Base-by-base conservation (phyloP, 495 filamentous ascomycete species). In the Lasiosphaeria miniovina region DNA sequence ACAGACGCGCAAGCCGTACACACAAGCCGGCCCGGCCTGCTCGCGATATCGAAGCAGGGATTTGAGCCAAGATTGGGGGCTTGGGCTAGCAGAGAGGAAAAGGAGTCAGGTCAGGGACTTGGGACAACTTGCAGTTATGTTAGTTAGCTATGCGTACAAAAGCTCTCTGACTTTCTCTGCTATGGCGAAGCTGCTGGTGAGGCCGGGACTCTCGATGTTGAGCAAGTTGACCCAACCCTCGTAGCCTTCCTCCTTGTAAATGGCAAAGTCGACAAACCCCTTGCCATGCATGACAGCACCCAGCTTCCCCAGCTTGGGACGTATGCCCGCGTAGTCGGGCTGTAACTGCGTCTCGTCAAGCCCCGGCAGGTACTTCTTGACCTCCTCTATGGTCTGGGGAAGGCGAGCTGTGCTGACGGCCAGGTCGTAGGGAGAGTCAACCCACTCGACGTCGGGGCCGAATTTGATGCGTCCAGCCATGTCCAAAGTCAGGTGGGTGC, bases 371-470 rank as follows among this genome's bases (percentile, higher is more conserved):
- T 96, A 98, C 8, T 81, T 78, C 65, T 81, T 74, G 53, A 98
- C 96, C 71, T 88, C 90, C 14, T 76, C 74, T 0, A 93, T 65
- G 0, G 93, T 91, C 54, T 83, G 76, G n/a, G 71, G 61, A 54
- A 96, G 73, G 3, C 89, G 76, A n/a, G 76, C 74, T 45, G 76
- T 72, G 62, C 78, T 82, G 17, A 83, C 77, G 4, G 61, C 58
- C 3, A 86, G 58, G 31, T 76, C 70, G 8, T 52, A 8, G 0
- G 76, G 65, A 0, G 66, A 65, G 41, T 84, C 81, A 1, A 95
- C 85, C 94, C 95, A 98, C 71, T 98, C 92, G 11, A 97, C 90
- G 66, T 98, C 94, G 0, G 94, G 94, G 0, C 94, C 94, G 69
- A 98, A 98, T 40, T 93, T 88, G 34, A 98, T 82, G 1, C 89